Evolutionary conservation across 192 early-diverging fungal genomes (phyloP).

Genomic region (Coemansia sp.): DNA sequence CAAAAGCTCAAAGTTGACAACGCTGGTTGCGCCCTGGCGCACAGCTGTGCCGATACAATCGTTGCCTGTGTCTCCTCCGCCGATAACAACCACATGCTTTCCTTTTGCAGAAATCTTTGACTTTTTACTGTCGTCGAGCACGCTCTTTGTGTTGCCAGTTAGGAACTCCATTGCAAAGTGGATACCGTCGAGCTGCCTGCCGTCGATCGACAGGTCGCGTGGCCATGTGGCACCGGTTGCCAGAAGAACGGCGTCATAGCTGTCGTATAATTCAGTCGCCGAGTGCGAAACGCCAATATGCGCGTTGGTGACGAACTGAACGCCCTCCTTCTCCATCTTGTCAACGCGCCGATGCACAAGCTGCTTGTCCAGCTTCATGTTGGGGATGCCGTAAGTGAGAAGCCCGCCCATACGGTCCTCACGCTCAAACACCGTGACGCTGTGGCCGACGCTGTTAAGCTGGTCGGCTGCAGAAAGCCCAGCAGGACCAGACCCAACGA

Average conservation of each 20-base stretch:
- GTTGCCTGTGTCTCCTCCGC: conserved; percentile 96
- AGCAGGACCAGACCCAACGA: conserved; percentile 96
- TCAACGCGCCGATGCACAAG: conserved; percentile 93
- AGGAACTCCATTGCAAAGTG: conserved; percentile 99
- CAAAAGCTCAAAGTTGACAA: conserved; percentile 97
- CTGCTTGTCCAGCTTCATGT: conserved; percentile 99
- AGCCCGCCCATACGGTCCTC: conserved; percentile 95
- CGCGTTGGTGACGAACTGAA: conserved; percentile 84
- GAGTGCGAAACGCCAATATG: conserved; percentile 86
- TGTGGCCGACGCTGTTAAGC: conserved; percentile 95
- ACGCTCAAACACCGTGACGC: conserved; percentile 94
- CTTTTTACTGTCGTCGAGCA: conserved; percentile 61
- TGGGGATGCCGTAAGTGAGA: conserved; percentile 98
- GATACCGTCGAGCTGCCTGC: conserved; percentile 82
- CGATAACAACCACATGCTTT: conserved; percentile 95
- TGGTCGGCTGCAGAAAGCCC: conserved; percentile 95
- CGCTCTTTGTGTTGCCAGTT: conserved; percentile 81
- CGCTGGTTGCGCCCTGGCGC: conserved; percentile 84
- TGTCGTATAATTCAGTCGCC: conserved; percentile 61
- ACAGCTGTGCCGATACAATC: conserved; percentile 95
- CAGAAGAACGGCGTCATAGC: conserved; percentile 81
- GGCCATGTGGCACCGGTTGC: conserved; percentile 98
- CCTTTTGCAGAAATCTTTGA: conserved; percentile 82
- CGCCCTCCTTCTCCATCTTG: conserved; percentile 91
- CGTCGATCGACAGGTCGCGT: conserved; percentile 88